Percentiles rank a stretch among this genome's conserved stretches.
phyloP scores from a whole-genome alignment of 2,329 filamentous ascomycete genomes.

The Fusarium sp. region DNA sequence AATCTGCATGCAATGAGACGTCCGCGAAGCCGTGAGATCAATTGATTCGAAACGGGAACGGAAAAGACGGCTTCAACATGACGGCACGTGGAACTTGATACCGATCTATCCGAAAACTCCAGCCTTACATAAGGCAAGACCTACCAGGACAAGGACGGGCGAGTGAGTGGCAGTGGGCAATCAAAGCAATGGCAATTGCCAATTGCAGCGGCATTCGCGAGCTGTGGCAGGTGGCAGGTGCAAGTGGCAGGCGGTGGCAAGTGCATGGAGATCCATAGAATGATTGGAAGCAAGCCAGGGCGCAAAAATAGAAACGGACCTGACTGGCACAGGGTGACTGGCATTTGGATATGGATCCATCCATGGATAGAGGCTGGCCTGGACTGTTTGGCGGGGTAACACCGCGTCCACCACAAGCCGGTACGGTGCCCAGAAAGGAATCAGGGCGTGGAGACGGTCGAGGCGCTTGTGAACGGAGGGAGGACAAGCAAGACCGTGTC shows the following conservation, averaged over 20 bases:
- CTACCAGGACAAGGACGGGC: background rate
- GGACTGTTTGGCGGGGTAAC: conserved; percentile 33
- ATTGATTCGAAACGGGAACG: conserved; percentile 19
- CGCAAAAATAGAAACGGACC: conserved; percentile 40
- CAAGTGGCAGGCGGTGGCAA: conserved; percentile 8
- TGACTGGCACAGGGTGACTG: conserved; percentile 23
- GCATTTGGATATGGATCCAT: background rate
- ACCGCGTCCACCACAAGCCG: conserved; percentile 13
- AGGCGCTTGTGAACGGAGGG: conserved; percentile 5
- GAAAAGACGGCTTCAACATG: conserved; percentile 24
- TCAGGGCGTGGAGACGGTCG: conserved; percentile 30
- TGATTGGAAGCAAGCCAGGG: background rate
- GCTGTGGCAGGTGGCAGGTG: background rate
- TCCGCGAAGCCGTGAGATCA: conserved; percentile 5
- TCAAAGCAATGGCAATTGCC: conserved; percentile 1
- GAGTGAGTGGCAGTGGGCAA: background rate
- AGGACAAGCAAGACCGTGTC: conserved; percentile 24
- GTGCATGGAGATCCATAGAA: background rate
- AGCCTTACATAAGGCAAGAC: conserved; percentile 20
- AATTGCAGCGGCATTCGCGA: conserved; percentile 2
- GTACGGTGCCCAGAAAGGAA: conserved; percentile 35
- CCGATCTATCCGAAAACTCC: conserved; percentile 15
- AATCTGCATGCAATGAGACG: conserved; percentile 9
- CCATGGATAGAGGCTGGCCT: conserved; percentile 6
- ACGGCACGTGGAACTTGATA: conserved; percentile 12